phyloP scores from a whole-genome alignment of 345 rosid genomes.

The Aquilaria malaccensis region DNA sequence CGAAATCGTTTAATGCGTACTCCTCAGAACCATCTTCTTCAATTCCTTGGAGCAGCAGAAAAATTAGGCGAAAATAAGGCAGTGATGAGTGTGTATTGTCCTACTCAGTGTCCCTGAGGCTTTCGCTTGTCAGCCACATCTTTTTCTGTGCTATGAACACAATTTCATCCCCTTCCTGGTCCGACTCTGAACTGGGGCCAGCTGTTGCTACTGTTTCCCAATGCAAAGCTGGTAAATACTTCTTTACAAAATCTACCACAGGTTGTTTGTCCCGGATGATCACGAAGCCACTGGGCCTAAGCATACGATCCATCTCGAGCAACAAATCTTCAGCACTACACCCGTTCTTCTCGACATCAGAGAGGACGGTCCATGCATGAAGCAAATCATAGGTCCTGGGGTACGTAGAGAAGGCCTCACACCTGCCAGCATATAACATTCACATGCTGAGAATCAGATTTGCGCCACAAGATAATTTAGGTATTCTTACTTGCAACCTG shows the following conservation, averaged over 20 bases:
- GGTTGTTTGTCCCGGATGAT: slow-evolving; percentile 66
- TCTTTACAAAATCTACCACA: slow-evolving; percentile 54
- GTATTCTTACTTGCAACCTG: too few species aligned
- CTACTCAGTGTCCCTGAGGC: slow-evolving; percentile 62
- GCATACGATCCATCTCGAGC: slow-evolving; percentile 89
- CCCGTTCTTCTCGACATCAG: slow-evolving; percentile 63
- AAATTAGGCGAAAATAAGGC: slow-evolving; percentile 3
- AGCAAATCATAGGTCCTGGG: slow-evolving; percentile 91
- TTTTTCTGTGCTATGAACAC: slow-evolving; percentile 70
- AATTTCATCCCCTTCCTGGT: slow-evolving; percentile 44
- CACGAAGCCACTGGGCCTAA: slow-evolving; percentile 77
- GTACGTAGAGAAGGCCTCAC: slow-evolving; percentile 85
- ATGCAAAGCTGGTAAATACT: slow-evolving; percentile 62
- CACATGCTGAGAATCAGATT: not conserved
- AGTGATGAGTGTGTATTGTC: not conserved
- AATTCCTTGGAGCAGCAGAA: slow-evolving; percentile 16
- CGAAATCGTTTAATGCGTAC: slow-evolving; percentile 25
- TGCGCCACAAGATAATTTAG: too few species aligned
- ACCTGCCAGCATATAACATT: slow-evolving; percentile 39
- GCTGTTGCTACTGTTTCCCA: slow-evolving; percentile 71
- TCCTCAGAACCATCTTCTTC: slow-evolving; percentile 14
- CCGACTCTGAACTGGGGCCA: slow-evolving; percentile 38
- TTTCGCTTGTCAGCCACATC: slow-evolving; percentile 79
- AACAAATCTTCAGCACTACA: slow-evolving; percentile 80
- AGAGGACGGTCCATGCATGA: slow-evolving; percentile 66